Conservation (phyloP, 108 stramenopile genomes). For the Skeletonema potamos region DNA sequence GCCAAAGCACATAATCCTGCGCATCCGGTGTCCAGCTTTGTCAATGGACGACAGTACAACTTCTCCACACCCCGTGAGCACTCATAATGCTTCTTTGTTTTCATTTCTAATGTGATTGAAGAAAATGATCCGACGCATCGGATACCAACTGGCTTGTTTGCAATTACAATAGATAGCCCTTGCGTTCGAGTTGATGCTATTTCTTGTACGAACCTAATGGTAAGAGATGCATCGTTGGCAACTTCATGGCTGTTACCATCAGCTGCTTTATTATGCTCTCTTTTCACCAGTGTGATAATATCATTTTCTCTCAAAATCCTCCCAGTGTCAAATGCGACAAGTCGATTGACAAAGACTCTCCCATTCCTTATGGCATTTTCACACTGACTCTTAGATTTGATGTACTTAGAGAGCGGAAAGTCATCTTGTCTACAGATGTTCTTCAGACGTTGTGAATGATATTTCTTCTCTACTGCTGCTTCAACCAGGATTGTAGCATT, state of each 20-base stretch:
- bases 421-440: slow-evolving; percentile 33
- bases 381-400: slow-evolving; percentile 47
- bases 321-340: slow-evolving; percentile 49
- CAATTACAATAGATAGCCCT: slow-evolving; percentile 27
- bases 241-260: neutral
- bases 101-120: slow-evolving; percentile 35
- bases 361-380: slow-evolving; percentile 48
- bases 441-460: slow-evolving; percentile 53
- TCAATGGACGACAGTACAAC: slow-evolving; percentile 23
- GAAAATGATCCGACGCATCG: slow-evolving; percentile 44
- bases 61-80: slow-evolving; percentile 22
- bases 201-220: slow-evolving; percentile 13
- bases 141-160: slow-evolving; percentile 56
- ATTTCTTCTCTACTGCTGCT: slow-evolving; percentile 12
- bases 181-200: neutral
- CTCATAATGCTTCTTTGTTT: slow-evolving; percentile 25
- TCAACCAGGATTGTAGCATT: slow-evolving; percentile 20
- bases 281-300: slow-evolving; percentile 18
- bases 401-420: slow-evolving; percentile 37
- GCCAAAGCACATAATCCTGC: slow-evolving; percentile 52
- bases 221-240: neutral
- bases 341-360: slow-evolving; percentile 47
- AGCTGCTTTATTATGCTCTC: neutral
- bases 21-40: slow-evolving; percentile 63
- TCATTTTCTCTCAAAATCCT: slow-evolving; percentile 47